Base-by-base conservation (phyloP, 306 rosid species). In the Lablab purpureus region DNA sequence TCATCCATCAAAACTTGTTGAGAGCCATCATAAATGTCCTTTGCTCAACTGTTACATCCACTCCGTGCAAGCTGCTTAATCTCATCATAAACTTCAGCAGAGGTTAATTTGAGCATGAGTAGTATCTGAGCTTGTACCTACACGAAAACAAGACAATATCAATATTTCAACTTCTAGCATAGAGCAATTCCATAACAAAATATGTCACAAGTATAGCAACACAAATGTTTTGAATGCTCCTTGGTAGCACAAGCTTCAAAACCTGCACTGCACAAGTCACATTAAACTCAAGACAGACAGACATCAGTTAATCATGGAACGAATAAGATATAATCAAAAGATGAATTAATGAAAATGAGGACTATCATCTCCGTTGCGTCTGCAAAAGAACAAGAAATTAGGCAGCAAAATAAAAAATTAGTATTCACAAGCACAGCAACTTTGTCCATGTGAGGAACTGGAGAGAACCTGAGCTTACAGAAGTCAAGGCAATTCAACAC, bases 201-300 rank as follows among this genome's bases (percentile, higher is more conserved):
- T 71, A n/a, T 21, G 19, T 55, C 67, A 45, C 49, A 50, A 79
- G 50, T 34, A 72, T 74, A 30, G 56, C 52, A 87, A 85, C 27
- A 77, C 62, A 67, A 60, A 78, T 37, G 45, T 62, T 75, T 52
- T 34, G 74, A 87, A 76, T 14, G 58, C 85, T 81, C 89, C 87
- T 49, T 17, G 66, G 70, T 77, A 73, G 89, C 75, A 73, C 77
- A 81, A 27, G 78, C 87, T 87, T 70, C 72, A 51, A 83, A 68
- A 77, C 91, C 92, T 89, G 96, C 93, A 92, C 92, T 89, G 96
- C 93, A 92, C 73, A 89, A 84, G 46, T 64, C 76, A 63, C 80
- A 81, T 40, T 58, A 65, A 84, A 71, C 85, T 84, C 79, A 86
- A 59, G 83, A 73, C 54, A 73, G 13, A 7, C 66, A 72, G 75